Evolutionary conservation across 176 grass and related monocot genomes (phyloP), one percentile per base, ranked within the genome.

Genomic region (Chrysopogon serrulatus): DNA sequence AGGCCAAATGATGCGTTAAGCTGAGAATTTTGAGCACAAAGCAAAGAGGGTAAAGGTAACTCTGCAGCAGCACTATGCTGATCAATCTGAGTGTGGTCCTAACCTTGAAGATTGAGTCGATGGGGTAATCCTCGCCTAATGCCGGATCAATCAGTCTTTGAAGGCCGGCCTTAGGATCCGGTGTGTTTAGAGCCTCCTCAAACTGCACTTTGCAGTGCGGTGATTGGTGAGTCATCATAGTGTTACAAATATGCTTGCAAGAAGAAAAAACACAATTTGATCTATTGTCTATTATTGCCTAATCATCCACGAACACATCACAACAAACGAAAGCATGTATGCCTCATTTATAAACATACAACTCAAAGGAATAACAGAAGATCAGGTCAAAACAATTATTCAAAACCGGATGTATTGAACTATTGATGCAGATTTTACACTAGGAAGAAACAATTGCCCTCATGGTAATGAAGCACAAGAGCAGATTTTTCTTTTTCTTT

Each of bases 91-190:
- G 26, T 1, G 28, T 21, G 17, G 32, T 28, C 59, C 12, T 79
- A 41, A 95, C 96, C 91, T 85, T 90, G 8, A 92, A 82, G 72
- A 98, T 53, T 17, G 87, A 87, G 23, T 98, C 96, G 0, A 95
- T 83, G 17, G 89, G 81, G 36, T 89, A 87, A 76, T 92, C 87
- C n/a, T 93, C 87, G 23, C 89, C 96, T 40, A 98, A 76, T 35
- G 33, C 84, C 8, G 87, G 89, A 87, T 98, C 96, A 51, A 98
- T 47, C 47, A 93, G 63, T 26, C 83, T 86, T 28, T 30, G 45
- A 23, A 98, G 73, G 41, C 79, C 79, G 79, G 93, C 96, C 71
- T 92, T 93, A 39, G 89, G 89, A 87, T 98, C 87, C 3, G 54
- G 36, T 39, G 40, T 41, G 31, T 56, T 87, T 1, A 95, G 83